phyloP scores from a whole-genome alignment of 495 filamentous ascomycete species.

The Hypoxylon cercidicola region DNA sequence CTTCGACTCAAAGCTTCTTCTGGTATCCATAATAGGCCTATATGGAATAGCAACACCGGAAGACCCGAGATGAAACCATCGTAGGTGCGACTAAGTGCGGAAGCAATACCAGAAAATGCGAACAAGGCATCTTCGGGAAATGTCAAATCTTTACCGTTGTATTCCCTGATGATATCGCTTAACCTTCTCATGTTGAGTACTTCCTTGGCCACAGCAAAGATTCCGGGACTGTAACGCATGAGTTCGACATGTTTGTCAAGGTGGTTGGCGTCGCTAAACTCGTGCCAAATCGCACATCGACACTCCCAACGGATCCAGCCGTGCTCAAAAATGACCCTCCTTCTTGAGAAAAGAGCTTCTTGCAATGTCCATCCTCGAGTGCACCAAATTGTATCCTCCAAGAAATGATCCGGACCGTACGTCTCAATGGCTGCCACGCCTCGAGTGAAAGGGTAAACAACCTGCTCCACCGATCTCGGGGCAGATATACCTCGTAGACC shows the following conservation, averaged over 20 bases:
- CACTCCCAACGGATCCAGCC: not conserved
- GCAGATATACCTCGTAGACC: constrained; percentile 28
- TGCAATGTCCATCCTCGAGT: constrained; percentile 43
- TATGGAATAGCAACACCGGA: not conserved
- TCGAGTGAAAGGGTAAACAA: not conserved
- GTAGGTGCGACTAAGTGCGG: not conserved
- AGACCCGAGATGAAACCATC: not conserved
- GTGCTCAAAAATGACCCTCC: not conserved
- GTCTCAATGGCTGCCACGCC: not conserved
- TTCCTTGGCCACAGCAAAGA: too few species aligned
- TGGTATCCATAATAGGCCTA: not conserved
- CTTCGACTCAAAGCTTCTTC: not conserved
- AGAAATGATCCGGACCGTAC: not conserved
- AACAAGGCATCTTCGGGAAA: not conserved
- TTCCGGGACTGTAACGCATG: too few species aligned
- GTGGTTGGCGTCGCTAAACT: not conserved
- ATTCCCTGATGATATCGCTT: not conserved
- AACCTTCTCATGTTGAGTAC: not conserved
- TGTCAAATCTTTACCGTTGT: not conserved
- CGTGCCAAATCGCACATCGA: not conserved
- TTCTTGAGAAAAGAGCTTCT: constrained; percentile 31
- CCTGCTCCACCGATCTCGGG: not conserved
- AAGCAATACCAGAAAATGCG: not conserved
- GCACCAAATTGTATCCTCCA: constrained; percentile 29
- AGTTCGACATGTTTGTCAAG: too few species aligned